Conservation (phyloP, 2,329 filamentous ascomycete species). For the Claviceps sp. region DNA sequence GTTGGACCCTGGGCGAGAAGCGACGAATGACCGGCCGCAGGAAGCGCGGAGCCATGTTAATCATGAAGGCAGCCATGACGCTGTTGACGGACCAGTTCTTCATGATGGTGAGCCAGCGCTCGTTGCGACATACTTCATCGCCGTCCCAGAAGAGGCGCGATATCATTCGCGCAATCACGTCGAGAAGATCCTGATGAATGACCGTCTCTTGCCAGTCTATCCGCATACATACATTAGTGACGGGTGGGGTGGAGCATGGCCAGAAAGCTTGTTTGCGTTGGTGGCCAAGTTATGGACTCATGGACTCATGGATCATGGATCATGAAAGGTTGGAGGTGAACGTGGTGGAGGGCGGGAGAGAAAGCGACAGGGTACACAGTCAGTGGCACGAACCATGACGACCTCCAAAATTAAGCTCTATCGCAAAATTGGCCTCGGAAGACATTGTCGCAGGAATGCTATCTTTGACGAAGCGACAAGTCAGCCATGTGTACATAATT, state of each 20-base stretch:
- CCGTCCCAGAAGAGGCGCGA: conserved; percentile 8
- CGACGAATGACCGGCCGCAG: conserved; percentile 5
- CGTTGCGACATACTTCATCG: conserved; percentile 5
- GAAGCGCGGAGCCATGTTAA: conserved; percentile 6
- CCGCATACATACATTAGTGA: background rate
- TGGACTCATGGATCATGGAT: background rate
- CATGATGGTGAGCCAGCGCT: conserved; percentile 5
- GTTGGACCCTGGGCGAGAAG: conserved; percentile 3
- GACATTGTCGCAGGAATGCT: conserved; percentile 5
- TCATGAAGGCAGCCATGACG: conserved; percentile 7
- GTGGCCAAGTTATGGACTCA: background rate
- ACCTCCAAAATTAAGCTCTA: conserved; percentile 4
- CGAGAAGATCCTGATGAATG: conserved; percentile 3
- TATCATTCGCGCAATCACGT: conserved; percentile 7
- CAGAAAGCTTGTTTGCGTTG: too few relatives aligned
- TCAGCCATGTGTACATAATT: background rate
- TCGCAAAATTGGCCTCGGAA: conserved; percentile 6
- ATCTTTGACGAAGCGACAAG: background rate
- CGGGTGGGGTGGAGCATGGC: too few relatives aligned
- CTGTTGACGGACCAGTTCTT: conserved; percentile 7
- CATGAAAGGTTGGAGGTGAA: too few relatives aligned
- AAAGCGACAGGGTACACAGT: background rate
- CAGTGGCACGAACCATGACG: background rate
- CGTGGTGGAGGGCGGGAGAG: background rate
- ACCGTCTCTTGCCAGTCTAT: conserved; percentile 5